Base-by-base conservation (phyloP, 768 basidiomycete genomes). In the Dendrothele bispora region DNA sequence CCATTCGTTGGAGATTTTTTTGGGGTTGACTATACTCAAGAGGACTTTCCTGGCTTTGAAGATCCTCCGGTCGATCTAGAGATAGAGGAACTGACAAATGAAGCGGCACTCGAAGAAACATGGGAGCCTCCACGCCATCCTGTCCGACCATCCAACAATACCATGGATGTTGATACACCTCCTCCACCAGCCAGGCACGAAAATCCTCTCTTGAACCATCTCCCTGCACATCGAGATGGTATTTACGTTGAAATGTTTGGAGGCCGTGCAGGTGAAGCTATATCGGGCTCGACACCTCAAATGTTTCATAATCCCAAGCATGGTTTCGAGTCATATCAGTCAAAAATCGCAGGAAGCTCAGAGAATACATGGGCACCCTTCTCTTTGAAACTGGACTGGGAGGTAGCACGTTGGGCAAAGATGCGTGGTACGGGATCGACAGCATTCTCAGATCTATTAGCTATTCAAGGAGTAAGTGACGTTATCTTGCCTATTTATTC, bases 391-490 rank as follows among this genome's bases (percentile, higher is more conserved):
- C n/a, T n/a, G n/a, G n/a, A n/a, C n/a, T n/a, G n/a, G n/a, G n/a
- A n/a, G n/a, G n/a, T n/a, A 34, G 66, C 62, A 0, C 29, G 37
- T 10, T 66, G 67, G 64, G 66, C 64, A 3, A 69, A 68, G 46
- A 47, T 60, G 17, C 44, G 52, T 2, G 65, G 63, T 0, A 34
- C 57, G 7, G 54, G 65, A 1, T 66, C n/a, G n/a, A n/a, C n/a
- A n/a, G n/a, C n/a, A n/a, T n/a, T n/a, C n/a, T n/a, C n/a, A n/a
- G n/a, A n/a, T 1, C 48, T 77, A 1, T 52, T 76, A 5, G 48
- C 38, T 2, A 76, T 78, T 47, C 57, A 68, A 2, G 72, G 65
- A 7, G 69, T 72, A 55, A 39, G 67, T 65, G 29, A n/a, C 3
- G 20, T 17, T 26, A 44, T 12, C 30, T 44, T 44, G 26, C 20